phyloP scores from a whole-genome alignment of 345 rosid species.

The Draba incana region DNA sequence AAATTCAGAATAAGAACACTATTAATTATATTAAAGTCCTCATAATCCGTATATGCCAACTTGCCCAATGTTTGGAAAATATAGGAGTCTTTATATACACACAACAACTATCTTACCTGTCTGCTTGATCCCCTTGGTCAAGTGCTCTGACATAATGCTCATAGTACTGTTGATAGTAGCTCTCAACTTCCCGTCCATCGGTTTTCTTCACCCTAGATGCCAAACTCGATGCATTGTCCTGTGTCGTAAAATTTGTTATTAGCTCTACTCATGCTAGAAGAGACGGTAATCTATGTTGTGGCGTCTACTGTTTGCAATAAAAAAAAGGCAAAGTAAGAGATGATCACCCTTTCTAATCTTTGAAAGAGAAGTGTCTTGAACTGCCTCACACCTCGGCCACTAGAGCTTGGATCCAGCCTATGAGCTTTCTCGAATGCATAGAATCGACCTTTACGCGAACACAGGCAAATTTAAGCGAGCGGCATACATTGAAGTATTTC shows the following conservation, averaged over 20 bases:
- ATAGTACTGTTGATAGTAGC: conserved; percentile 91
- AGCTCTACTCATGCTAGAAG: conserved; percentile 20
- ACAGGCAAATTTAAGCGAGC: not conserved
- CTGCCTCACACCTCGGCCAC: conserved; percentile 86
- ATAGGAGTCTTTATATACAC: not conserved
- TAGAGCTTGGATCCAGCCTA: conserved; percentile 70
- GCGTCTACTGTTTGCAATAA: conserved; percentile 6
- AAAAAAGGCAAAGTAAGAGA: conserved; percentile 8
- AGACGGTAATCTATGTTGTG: not conserved
- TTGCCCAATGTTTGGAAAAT: conserved; percentile 1
- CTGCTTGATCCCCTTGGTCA: conserved; percentile 96
- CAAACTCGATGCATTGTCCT: conserved; percentile 96
- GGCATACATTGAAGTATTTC: not conserved
- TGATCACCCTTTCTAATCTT: conserved; percentile 76
- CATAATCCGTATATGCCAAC: not conserved
- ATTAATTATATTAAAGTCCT: conserved; percentile 1
- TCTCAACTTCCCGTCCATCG: conserved; percentile 92
- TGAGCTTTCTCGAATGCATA: conserved; percentile 94
- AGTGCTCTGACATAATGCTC: conserved; percentile 89
- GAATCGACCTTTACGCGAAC: conserved; percentile 59
- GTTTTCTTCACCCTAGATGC: conserved; percentile 93
- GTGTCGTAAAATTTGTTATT: conserved; percentile 14
- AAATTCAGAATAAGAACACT: conserved; percentile 30
- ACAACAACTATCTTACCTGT: conserved; percentile 56
- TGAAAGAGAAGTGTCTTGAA: conserved; percentile 82